Base-by-base conservation (phyloP, 75 land plant genomes). In the Gnetum montanum region DNA sequence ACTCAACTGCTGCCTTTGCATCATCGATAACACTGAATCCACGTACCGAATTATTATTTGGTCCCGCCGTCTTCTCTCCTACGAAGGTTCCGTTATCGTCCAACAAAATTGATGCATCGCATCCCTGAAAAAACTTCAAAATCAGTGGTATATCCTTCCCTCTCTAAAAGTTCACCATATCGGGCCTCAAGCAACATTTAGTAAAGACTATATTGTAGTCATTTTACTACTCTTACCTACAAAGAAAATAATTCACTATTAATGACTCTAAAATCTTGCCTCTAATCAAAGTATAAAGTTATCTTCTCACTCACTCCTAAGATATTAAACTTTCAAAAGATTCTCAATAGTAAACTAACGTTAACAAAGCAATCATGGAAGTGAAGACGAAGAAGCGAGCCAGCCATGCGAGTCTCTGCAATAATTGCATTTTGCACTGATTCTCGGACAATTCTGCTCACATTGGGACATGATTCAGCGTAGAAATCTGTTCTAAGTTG, bases 311-410 rank as follows among this genome's bases (percentile, higher is more conserved):
- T n/a, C n/a, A n/a, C n/a, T n/a, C n/a, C n/a, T n/a, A n/a, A n/a
- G n/a, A n/a, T n/a, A n/a, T n/a, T n/a, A n/a, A n/a, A n/a, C n/a
- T n/a, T n/a, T n/a, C n/a, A n/a, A n/a, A n/a, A n/a, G n/a, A n/a
- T n/a, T n/a, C n/a, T n/a, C n/a, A n/a, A n/a, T n/a, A n/a, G n/a
- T n/a, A 48, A 28, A 61, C 66, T 64, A 59, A 80, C 75, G 28
- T 65, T 62, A 7, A 82, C 85, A 26, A 62, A 72, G 49, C 85
- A 82, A 49, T 82, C 85, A 19, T 82, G 85, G 53, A 82, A 82
- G 40, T 63, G 80, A 3, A 82, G 49, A 3, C 85, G 73, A 15
- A 82, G 70, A 18, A 82, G 63, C 8, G 85, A 59, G 5, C 75
- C 85, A 1, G 68, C 80, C 41, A 77, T 72, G 1, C 84, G 64